These are phyloP conservation scores for Stemphylium beticola DNA, from an alignment of 2,329 filamentous ascomycete species.

Conservation along the genomic window DNA sequence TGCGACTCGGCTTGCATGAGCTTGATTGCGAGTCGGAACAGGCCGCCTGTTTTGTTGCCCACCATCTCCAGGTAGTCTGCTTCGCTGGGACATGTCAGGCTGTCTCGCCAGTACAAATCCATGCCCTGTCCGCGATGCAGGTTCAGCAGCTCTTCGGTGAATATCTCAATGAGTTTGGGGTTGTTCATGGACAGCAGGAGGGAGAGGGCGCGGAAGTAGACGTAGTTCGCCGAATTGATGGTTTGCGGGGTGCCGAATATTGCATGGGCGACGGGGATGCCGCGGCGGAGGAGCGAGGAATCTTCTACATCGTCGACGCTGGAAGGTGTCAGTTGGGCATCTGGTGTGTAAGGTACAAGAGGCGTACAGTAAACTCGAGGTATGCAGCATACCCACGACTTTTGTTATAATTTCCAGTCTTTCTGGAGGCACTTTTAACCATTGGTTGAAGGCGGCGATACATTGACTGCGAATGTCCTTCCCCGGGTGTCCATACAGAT, in stretches of 20 bases:
- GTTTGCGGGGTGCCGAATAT: slow-evolving; percentile 88
- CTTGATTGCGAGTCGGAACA: slow-evolving; percentile 84
- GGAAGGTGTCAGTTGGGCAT: background rate
- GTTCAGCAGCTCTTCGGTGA: slow-evolving; percentile 82
- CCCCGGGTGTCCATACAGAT: slow-evolving; percentile 77
- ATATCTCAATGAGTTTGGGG: slow-evolving; percentile 71
- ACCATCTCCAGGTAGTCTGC: slow-evolving; percentile 96
- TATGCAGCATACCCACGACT: slow-evolving; percentile 85
- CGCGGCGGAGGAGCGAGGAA: slow-evolving; percentile 74
- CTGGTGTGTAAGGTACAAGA: background rate
- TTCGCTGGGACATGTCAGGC: slow-evolving; percentile 80
- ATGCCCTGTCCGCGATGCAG: slow-evolving; percentile 88
- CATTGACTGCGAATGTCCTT: slow-evolving; percentile 84
- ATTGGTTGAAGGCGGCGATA: slow-evolving; percentile 80
- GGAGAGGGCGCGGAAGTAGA: slow-evolving; percentile 81
- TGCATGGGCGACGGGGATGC: slow-evolving; percentile 80
- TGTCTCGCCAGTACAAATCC: slow-evolving; percentile 90
- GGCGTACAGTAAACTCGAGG: slow-evolving; percentile 71
- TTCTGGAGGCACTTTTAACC: slow-evolving; percentile 74
- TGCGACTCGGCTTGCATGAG: slow-evolving; percentile 80
- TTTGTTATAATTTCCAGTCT: slow-evolving; percentile 76
- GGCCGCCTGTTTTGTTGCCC: slow-evolving; percentile 84
- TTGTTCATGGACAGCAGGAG: slow-evolving; percentile 76
- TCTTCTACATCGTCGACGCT: slow-evolving; percentile 86
- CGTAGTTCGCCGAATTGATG: slow-evolving; percentile 89